Evolutionary conservation across 768 basidiomycete genomes (phyloP), one percentile per base, ranked within the genome.

Genomic region (Suillus subluteus): DNA sequence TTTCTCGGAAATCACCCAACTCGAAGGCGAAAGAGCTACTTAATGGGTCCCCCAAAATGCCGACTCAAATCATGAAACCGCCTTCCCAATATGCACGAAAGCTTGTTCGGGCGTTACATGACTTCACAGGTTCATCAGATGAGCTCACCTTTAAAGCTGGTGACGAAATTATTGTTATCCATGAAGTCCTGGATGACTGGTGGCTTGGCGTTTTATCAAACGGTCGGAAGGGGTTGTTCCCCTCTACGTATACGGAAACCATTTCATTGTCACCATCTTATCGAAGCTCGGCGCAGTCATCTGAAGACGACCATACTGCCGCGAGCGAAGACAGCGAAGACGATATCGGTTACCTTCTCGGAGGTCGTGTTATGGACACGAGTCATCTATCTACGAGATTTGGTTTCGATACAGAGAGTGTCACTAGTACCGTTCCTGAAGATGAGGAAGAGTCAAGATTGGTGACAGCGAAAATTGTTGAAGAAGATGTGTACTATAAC

Each of bases 151-250:
- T 97, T 79, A 84, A 80, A 65, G 80, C 83, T 6, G 95, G 94
- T 0, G 89, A 91, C 48, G 87, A 93, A 70, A 91, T 98, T 65
- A 76, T 83, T 16, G 88, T 96, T 37, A 71, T 93, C 37, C 88
- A 88, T 41, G 94, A 96, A 74, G 92, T 95, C 1, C 81, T 94
- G 41, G 91, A 93, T 68, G 94, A 88, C 67, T 96, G 95, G 95
- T 96, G 94, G 91, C 86, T 95, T 81, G 95, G 95, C 8, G 88
- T 91, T 73, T 74, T 87, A 41, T 70, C 67, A 54, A 79, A 84
- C 64, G 93, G 92, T 2, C 82, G 82, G 68, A 87, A 84, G 62
- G 95, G 95, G 16, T 75, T 97, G 50, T 96, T 98, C 83, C 95
- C 95, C 0, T 84, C 87, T 1, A 84, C 88, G 7, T 91, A 94